Conservation (phyloP, 1,139 yeast genomes). For the Pichia sp. region DNA sequence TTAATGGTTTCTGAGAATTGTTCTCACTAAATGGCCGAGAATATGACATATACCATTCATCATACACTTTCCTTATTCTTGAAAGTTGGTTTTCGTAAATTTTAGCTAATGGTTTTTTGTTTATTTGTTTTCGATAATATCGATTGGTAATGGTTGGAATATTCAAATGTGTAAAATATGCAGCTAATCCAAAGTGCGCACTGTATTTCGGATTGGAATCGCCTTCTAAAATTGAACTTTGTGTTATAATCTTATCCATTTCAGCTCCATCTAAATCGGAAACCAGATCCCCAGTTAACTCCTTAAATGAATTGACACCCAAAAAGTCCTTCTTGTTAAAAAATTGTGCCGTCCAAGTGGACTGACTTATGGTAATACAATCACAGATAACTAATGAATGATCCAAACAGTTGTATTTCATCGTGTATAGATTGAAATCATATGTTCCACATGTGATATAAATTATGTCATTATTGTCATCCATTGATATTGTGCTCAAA, state of each 20-base stretch:
- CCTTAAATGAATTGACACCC: slow-evolving; percentile 46
- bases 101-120: neutral
- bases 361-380: slow-evolving; percentile 54
- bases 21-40: neutral
- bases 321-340: slow-evolving; percentile 44
- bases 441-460: slow-evolving; percentile 44
- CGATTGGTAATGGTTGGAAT: slow-evolving; percentile 23
- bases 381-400: slow-evolving; percentile 15
- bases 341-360: slow-evolving; percentile 32
- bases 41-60: neutral
- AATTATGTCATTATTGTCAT: slow-evolving; percentile 22
- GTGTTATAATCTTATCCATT: slow-evolving; percentile 31
- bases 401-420: slow-evolving; percentile 33
- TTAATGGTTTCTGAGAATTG: neutral
- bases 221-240: slow-evolving; percentile 39
- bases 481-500: slow-evolving; percentile 39
- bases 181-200: slow-evolving; percentile 47
- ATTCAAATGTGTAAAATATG: slow-evolving; percentile 40
- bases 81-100: neutral
- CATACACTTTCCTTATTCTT: slow-evolving; percentile 8
- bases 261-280: neutral
- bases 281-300: slow-evolving; percentile 43
- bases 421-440: slow-evolving; percentile 45
- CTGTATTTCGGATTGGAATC: slow-evolving; percentile 39
- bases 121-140: neutral